Evolutionary conservation across 257 asterid genomes (phyloP), one percentile per base, ranked within the genome.

Genomic region (Gentiana dahurica): DNA sequence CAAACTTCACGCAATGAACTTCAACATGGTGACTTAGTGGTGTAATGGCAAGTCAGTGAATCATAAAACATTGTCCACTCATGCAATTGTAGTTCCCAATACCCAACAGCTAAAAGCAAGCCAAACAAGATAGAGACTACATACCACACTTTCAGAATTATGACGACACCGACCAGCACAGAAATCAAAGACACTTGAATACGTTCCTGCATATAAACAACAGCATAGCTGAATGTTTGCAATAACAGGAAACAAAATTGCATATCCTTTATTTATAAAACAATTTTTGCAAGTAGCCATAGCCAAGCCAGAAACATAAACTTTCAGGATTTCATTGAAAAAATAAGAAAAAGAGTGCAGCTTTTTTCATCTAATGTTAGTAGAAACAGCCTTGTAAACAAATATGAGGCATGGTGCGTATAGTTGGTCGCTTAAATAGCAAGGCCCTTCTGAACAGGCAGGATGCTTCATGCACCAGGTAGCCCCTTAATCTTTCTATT

Each of bases 91-190:
- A 53, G 35, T 3, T 47, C 51, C 33, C 63, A 37, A 4, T 35
- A 38, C 15, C 33, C 13, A 57, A 53, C n/a, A 33, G 33, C 13
- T 55, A 36, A 44, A 49, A 39, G 53, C 45, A 33, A 65, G 34
- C 55, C 50, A 59, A 58, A 57, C 53, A 64, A 3, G 45, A 68
- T 32, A 50, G 33, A 8, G 67, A 66, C 44, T 41, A 36, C 79
- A 53, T 81, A 89, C 97, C 92, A 90, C 98, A 41, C 96, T 82
- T 76, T 83, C 92, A 51, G 96, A 90, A 75, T 74, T 84, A 67
- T 90, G 98, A 68, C 95, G 96, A 58, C 98, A 90, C 71, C 98
- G 81, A 58, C 96, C 98, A 54, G 72, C 74, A 69, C 96, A 90
- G 68, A 75, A 90, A 59, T 87, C 85, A 57, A 90, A 90, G 63